phyloP scores from a whole-genome alignment of 257 asterid species.

The Mentha longifolia region DNA sequence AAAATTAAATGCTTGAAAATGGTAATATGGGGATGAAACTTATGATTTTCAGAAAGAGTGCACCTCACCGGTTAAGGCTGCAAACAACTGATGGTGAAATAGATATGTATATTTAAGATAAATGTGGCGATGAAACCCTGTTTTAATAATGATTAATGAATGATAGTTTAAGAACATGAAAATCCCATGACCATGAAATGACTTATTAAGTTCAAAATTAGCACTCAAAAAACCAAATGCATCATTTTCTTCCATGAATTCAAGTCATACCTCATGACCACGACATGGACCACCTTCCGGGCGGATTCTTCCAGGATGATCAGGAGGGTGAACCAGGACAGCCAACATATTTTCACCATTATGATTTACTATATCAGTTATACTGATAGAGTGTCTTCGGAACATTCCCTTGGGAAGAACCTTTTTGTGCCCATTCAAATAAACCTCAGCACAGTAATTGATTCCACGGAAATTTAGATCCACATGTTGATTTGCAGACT shows the following conservation, averaged over 20 bases:
- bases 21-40: no score
- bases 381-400: conserved; percentile 79
- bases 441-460: conserved; percentile 88
- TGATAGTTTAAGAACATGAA: neutral
- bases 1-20: no score
- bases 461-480: conserved; percentile 86
- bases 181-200: neutral
- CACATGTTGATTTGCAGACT: conserved; percentile 62
- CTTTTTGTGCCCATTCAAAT: conserved; percentile 83
- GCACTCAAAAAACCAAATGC: neutral
- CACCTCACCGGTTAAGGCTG: no score
- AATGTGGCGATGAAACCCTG: no score
- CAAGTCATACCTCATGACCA: conserved; percentile 85
- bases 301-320: conserved; percentile 94
- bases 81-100: no score
- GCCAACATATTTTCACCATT: conserved; percentile 82
- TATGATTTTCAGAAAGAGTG: no score
- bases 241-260: conserved; percentile 8
- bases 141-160: no score
- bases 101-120: neutral
- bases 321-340: conserved; percentile 92
- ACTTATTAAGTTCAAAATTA: neutral
- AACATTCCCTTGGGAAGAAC: conserved; percentile 94
- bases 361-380: conserved; percentile 61
- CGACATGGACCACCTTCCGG: conserved; percentile 96